Base-by-base conservation (phyloP, 208 protist species). In the Acanthamoeba royreba region DNA sequence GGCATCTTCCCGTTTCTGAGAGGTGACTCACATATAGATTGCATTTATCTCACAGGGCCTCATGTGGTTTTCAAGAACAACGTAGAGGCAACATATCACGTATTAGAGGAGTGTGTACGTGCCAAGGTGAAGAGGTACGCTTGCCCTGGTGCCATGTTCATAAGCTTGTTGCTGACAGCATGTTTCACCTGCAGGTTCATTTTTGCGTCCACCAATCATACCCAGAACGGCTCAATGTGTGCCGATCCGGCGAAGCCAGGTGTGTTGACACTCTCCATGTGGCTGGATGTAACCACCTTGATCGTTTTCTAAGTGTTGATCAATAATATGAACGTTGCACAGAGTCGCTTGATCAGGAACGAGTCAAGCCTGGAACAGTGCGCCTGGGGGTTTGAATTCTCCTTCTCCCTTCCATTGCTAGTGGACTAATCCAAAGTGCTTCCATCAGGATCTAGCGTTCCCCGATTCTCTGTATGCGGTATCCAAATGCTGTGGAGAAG, bases 171-270 rank as follows among this genome's bases (percentile, higher is more conserved):
- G 7, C 61, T 72, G 17, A 15, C 7, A n/a, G n/a, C n/a, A 33
- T 3, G 8, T 9, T 55, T 19, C 49, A 25, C 13, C 61, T 5
- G 8, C 74, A 85, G 74, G 31, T 46, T 85, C 25, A 53, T 85
- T n/a, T 85, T 85, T 22, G 74, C 74, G 11, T 85, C 74, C 9
- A 85, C 74, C 25, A 85, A 85, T 43, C 74, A 85, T 33, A 85
- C 74, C 2, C 74, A 85, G 31, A 85, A 85, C 7, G 74, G 74
- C 15, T 46, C 74, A 7, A 85, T 53, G 74, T 46, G 74, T 49
- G 15, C 22, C 0, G 45, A 46, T 35, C 74, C 43, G 1, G 15
- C 74, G 1, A 85, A 49, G 74, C 45, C 43, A 8, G 45, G 45
- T 53, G 49, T 55, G 49, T 4, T 33, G 63, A 1, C 28, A 43